A percentile compares a stretch with the other conserved stretches of the same genome.
phyloP scores from a whole-genome alignment of 768 basidiomycete genomes.

The Podaxis sp. region DNA sequence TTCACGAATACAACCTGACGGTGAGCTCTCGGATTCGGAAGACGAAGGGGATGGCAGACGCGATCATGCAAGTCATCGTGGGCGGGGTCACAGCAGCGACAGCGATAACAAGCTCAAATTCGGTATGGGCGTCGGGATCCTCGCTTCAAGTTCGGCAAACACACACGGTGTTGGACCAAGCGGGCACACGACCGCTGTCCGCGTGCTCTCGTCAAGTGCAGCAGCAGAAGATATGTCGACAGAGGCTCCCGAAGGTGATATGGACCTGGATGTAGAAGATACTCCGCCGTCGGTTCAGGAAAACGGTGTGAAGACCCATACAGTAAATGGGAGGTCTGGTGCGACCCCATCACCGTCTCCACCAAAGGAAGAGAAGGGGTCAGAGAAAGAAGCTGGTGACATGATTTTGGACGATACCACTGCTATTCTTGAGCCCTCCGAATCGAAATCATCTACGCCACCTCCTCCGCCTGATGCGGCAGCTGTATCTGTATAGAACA shows the following conservation, averaged over 20 bases:
- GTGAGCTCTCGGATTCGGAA: constrained; percentile 94
- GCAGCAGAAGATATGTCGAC: constrained; percentile 6
- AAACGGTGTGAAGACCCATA: neutral
- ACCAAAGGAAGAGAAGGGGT: constrained; percentile 2
- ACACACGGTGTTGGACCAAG: constrained; percentile 77
- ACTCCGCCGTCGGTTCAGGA: constrained; percentile 1
- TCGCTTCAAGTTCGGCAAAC: constrained; percentile 54
- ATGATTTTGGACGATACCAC: constrained; percentile 5
- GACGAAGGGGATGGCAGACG: constrained; percentile 90
- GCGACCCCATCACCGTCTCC: neutral
- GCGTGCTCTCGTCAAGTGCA: constrained; percentile 29
- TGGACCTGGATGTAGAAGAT: constrained; percentile 38
- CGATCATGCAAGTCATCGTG: constrained; percentile 57
- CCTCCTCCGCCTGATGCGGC: neutral
- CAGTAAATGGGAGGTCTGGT: neutral
- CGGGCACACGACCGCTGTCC: constrained; percentile 53
- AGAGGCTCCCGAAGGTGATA: constrained; percentile 2
- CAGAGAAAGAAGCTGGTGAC: neutral
- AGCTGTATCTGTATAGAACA: neutral
- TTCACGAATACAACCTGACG: constrained; percentile 75
- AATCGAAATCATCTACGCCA: neutral
- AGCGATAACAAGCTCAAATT: constrained; percentile 50
- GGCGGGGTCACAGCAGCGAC: constrained; percentile 45
- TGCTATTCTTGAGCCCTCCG: neutral
- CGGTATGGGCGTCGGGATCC: constrained; percentile 66